Evolutionary conservation across 2,329 filamentous ascomycete genomes (phyloP).

Genomic region (Colletotrichum tropicale): DNA sequence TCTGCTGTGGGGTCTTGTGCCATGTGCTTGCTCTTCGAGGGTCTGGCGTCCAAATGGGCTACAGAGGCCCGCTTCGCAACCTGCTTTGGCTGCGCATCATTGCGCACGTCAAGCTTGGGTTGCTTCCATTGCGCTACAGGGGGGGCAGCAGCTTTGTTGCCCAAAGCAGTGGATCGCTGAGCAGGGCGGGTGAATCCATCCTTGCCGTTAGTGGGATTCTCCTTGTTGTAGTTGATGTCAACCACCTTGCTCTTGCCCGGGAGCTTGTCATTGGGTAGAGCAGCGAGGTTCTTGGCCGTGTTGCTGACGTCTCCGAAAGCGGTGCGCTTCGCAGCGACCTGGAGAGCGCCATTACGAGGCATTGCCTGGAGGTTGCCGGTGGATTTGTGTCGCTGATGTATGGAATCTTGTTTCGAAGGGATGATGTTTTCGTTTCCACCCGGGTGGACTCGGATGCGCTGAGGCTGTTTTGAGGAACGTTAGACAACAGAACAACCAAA

Average conservation of each 20-base stretch:
- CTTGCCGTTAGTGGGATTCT: slow-evolving; percentile 26
- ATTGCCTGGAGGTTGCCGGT: slow-evolving; percentile 63
- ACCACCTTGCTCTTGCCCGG: slow-evolving; percentile 38
- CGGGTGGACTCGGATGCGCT: slow-evolving; percentile 51
- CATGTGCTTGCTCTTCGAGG: slow-evolving; percentile 12
- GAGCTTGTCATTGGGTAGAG: slow-evolving; percentile 23
- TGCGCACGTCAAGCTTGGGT: slow-evolving; percentile 5
- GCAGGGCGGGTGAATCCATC: slow-evolving; percentile 24
- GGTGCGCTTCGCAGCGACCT: slow-evolving; percentile 73
- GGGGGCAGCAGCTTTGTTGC: slow-evolving; percentile 10
- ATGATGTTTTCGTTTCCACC: slow-evolving; percentile 72
- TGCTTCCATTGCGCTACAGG: slow-evolving; percentile 14
- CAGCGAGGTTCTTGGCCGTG: slow-evolving; percentile 44
- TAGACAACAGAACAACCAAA: not conserved
- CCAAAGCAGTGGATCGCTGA: slow-evolving; percentile 19
- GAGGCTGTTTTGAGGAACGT: slow-evolving; percentile 34
- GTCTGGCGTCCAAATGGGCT: slow-evolving; percentile 8
- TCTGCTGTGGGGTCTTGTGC: not conserved
- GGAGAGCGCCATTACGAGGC: slow-evolving; percentile 59
- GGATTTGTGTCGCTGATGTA: slow-evolving; percentile 86
- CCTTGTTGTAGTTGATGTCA: slow-evolving; percentile 34
- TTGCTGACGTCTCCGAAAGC: slow-evolving; percentile 87
- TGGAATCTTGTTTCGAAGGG: slow-evolving; percentile 58
- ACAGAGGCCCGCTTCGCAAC: slow-evolving; percentile 10
- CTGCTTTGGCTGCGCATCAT: slow-evolving; percentile 12